Evolutionary conservation across 176 grass and related monocot species (phyloP).

Genomic region (Hsuehochloa calcarea): DNA sequence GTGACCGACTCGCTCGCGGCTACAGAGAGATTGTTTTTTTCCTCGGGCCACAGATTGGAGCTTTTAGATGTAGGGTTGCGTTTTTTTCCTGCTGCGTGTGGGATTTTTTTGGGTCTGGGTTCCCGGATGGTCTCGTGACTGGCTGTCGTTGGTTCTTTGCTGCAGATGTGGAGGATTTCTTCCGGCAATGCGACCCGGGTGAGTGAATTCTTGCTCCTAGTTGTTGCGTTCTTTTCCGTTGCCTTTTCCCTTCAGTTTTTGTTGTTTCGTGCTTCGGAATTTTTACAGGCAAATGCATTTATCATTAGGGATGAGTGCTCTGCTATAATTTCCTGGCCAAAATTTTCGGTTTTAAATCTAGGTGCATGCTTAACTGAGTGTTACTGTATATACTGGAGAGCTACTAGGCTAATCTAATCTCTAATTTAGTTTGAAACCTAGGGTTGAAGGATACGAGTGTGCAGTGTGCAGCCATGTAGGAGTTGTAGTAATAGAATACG

Average conservation of each 20-base stretch:
- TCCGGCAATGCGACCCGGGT: constrained; percentile 94
- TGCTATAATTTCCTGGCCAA: not conserved
- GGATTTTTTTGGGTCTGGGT: not conserved
- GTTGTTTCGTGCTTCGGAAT: not conserved
- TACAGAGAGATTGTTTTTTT: not conserved
- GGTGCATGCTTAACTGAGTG: not conserved
- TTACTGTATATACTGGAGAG: not conserved
- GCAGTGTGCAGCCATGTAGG: not conserved
- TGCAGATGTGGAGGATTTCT: constrained; percentile 97
- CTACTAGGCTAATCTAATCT: not conserved
- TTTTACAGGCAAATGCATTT: not conserved
- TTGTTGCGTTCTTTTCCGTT: not conserved
- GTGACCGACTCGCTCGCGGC: not conserved
- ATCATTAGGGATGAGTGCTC: not conserved
- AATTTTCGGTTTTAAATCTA: not conserved
- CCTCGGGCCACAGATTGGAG: not conserved
- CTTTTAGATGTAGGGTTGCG: not conserved
- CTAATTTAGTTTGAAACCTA: constrained; percentile 25
- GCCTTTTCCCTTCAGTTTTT: not conserved
- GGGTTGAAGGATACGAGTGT: not conserved
- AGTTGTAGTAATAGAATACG: not conserved
- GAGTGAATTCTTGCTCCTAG: constrained; percentile 35
- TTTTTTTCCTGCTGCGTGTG: not conserved
- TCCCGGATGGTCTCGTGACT: constrained; percentile 16
- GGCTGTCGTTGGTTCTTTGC: constrained; percentile 22